Evolutionary conservation across 768 basidiomycete species (phyloP).

Genomic region (Fibroporia radiculosa): DNA sequence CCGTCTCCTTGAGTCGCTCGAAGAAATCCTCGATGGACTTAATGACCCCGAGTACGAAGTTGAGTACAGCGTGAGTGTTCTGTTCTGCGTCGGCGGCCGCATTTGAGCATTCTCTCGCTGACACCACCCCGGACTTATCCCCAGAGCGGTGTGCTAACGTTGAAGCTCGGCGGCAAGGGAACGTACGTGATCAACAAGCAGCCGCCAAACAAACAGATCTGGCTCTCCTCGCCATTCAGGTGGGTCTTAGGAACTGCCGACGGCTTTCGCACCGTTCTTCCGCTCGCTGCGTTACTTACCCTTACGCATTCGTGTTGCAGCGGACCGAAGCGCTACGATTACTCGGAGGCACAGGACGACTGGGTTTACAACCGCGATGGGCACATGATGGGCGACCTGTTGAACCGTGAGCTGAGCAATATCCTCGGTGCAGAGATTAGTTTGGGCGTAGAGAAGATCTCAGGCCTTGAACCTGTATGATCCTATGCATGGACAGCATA

Average conservation of each 20-base stretch:
- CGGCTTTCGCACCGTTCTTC: background rate
- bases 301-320: conserved; percentile 32
- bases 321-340: conserved; percentile 92
- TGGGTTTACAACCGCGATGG: conserved; percentile 80
- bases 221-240: conserved; percentile 89
- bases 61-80: conserved; percentile 78
- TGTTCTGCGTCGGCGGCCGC: background rate
- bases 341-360: conserved; percentile 39
- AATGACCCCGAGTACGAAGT: conserved; percentile 63
- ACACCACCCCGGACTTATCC: background rate
- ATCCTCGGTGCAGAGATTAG: conserved; percentile 29
- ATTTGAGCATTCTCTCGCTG: background rate
- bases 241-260: conserved; percentile 25
- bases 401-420: conserved; percentile 61
- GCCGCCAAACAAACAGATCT: conserved; percentile 95
- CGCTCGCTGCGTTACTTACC: background rate
- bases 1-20: conserved; percentile 62
- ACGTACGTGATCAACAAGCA: conserved; percentile 98
- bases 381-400: conserved; percentile 46
- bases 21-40: conserved; percentile 56
- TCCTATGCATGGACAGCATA: too few species aligned
- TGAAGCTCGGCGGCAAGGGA: conserved; percentile 64
- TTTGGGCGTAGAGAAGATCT: conserved; percentile 24
- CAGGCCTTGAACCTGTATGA: too few species aligned
- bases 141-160: conserved; percentile 90